Evolutionary conservation across 2,329 filamentous ascomycete species (phyloP).

Genomic region (Ophiosphaerella korrae): DNA sequence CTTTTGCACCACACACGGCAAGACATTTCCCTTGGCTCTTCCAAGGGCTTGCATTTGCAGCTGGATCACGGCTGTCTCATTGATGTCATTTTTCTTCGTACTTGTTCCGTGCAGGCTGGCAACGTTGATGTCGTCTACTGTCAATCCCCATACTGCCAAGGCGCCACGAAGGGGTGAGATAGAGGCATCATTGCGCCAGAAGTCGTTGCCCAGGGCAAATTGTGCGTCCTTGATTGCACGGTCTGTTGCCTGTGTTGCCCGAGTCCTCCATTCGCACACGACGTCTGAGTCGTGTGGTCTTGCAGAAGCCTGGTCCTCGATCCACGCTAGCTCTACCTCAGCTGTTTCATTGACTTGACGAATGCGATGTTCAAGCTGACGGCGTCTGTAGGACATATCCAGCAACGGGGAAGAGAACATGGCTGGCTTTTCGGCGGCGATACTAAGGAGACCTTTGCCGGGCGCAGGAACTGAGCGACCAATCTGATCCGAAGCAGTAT

Average conservation of each 20-base stretch:
- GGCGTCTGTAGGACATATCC: constrained; percentile 83
- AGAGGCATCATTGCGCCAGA: constrained; percentile 84
- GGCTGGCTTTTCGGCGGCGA: too few relatives aligned
- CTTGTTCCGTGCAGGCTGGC: constrained; percentile 99
- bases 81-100: constrained; percentile 98
- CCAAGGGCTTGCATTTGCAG: constrained; percentile 94
- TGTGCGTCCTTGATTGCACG: too few relatives aligned
- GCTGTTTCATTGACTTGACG: constrained; percentile 74
- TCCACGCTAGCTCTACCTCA: constrained; percentile 74
- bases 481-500: constrained; percentile 98
- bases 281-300: constrained; percentile 68
- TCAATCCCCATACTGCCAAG: constrained; percentile 95
- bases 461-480: constrained; percentile 97
- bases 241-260: too few relatives aligned
- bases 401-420: constrained; percentile 73
- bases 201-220: constrained; percentile 74
- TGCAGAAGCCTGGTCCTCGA: constrained; percentile 92
- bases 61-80: constrained; percentile 96
- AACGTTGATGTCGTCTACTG: constrained; percentile 91
- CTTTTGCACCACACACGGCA: constrained; percentile 98
- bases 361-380: constrained; percentile 55
- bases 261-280: too few relatives aligned
- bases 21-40: constrained; percentile 92
- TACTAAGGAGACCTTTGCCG: constrained; percentile 84
- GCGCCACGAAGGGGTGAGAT: constrained; percentile 96